Conservation (phyloP, 176 grass and related monocot genomes). For the Rhynchospora breviuscula region DNA sequence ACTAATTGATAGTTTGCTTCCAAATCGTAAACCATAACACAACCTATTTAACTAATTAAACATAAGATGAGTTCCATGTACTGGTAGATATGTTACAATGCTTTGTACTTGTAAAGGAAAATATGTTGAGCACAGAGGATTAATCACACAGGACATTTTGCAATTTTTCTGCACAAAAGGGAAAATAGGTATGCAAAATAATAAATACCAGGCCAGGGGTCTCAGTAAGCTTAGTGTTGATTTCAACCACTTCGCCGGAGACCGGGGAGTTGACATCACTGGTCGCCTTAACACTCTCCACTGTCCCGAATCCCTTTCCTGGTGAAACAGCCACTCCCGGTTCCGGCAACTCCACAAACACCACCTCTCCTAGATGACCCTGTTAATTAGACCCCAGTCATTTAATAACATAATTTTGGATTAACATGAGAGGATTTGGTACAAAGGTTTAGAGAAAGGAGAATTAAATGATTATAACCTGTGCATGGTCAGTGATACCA, state of each 20-base stretch:
- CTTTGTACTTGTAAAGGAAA: neutral
- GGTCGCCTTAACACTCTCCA: constrained; percentile 98
- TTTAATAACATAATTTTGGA: neutral
- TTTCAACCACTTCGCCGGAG: constrained; percentile 80
- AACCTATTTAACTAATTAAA: neutral
- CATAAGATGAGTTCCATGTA: neutral
- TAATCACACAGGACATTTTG: neutral
- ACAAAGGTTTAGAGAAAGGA: neutral
- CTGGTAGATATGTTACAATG: neutral
- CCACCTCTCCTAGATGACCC: constrained; percentile 84
- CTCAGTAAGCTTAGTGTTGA: constrained; percentile 65
- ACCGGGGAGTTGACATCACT: constrained; percentile 86
- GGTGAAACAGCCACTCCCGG: constrained; percentile 34
- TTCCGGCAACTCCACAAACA: constrained; percentile 87
- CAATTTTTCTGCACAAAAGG: neutral
- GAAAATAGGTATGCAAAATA: neutral
- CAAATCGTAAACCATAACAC: neutral
- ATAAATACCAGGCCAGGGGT: constrained; percentile 65
- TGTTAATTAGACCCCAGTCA: constrained; percentile 5
- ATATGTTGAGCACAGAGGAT: neutral
- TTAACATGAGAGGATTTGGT: neutral
- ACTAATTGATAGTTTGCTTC: neutral
- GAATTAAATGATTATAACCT: constrained; percentile 34
- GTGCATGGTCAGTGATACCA: constrained; percentile 88
- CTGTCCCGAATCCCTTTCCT: constrained; percentile 66